Conservation (phyloP, 352 stramenopile genomes). For the Aphanomyces euteiches region DNA sequence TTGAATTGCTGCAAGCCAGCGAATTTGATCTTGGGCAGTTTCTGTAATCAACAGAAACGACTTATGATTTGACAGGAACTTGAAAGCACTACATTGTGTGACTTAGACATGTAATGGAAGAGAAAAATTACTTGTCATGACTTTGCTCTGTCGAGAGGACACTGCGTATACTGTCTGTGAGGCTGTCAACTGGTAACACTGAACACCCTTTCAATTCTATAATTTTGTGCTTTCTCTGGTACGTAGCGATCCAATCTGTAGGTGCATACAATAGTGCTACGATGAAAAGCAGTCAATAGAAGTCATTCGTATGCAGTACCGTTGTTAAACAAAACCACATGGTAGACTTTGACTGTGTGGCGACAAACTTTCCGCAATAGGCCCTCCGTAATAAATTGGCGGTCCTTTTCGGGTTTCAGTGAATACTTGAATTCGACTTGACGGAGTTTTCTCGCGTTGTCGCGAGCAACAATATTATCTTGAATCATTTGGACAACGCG, state of each 20-base stretch:
- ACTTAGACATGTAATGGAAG: neutral
- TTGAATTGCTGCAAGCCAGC: constrained; percentile 61
- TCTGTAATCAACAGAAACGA: constrained; percentile 79
- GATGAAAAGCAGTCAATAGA: constrained; percentile 2
- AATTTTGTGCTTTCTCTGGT: constrained; percentile 81
- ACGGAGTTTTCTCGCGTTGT: constrained; percentile 62
- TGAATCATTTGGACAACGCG: constrained; percentile 72
- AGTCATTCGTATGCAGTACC: constrained; percentile 40
- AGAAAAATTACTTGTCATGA: constrained; percentile 31
- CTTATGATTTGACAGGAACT: constrained; percentile 82
- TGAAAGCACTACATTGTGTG: constrained; percentile 56
- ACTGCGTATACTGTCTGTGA: constrained; percentile 65
- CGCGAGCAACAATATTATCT: constrained; percentile 68
- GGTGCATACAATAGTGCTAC: constrained; percentile 28
- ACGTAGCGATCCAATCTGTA: constrained; percentile 37
- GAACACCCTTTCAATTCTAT: constrained; percentile 79
- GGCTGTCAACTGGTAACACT: constrained; percentile 61
- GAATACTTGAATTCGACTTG: constrained; percentile 60
- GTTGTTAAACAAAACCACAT: constrained; percentile 79
- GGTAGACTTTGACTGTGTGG: constrained; percentile 78
- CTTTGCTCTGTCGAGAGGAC: constrained; percentile 34
- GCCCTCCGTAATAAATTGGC: constrained; percentile 70
- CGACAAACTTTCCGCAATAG: constrained; percentile 81
- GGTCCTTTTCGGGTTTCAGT: constrained; percentile 53
- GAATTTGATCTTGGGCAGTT: constrained; percentile 55